These are phyloP conservation scores for Haplosporangium sp. DNA, from an alignment of 371 early-diverging fungal species.

Conservation along the genomic window DNA sequence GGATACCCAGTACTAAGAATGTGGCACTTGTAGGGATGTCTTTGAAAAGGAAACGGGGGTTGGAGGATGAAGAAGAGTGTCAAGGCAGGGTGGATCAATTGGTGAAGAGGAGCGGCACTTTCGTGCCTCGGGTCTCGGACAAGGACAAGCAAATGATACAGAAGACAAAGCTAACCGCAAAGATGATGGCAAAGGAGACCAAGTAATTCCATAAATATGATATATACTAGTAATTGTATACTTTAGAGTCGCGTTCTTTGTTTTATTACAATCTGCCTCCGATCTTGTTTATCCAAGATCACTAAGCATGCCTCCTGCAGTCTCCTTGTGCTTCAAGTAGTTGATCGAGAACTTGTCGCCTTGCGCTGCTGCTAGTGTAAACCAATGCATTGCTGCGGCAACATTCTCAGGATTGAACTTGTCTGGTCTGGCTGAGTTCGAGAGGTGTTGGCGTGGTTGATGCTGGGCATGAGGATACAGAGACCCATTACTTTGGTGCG, in stretches of 20 bases:
- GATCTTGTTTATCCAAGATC: slow-evolving; percentile 5
- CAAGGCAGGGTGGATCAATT: slow-evolving; percentile 43
- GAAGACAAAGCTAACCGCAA: slow-evolving; percentile 22
- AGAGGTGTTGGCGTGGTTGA: slow-evolving; percentile 8
- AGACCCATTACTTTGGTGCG: background rate
- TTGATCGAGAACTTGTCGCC: slow-evolving; percentile 58
- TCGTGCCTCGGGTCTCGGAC: slow-evolving; percentile 69
- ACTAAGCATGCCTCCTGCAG: slow-evolving; percentile 40
- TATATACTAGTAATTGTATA: background rate
- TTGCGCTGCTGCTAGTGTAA: slow-evolving; percentile 55
- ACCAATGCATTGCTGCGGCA: slow-evolving; percentile 60
- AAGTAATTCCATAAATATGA: background rate
- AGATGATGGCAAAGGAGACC: background rate
- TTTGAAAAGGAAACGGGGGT: slow-evolving; percentile 31
- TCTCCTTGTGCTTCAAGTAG: slow-evolving; percentile 57
- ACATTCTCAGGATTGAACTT: slow-evolving; percentile 59
- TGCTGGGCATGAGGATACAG: slow-evolving; percentile 2
- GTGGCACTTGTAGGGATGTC: slow-evolving; percentile 76
- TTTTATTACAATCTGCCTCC: too few relatives aligned
- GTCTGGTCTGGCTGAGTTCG: slow-evolving; percentile 25
- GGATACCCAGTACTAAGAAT: slow-evolving; percentile 94
- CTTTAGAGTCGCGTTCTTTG: too few relatives aligned
- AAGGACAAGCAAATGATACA: slow-evolving; percentile 65
- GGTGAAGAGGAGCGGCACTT: slow-evolving; percentile 50
- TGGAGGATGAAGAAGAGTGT: background rate